Percentiles rank a stretch among this genome's conserved stretches.
Evolutionary conservation across 1,284 basidiomycete species (phyloP).

Genomic region (Rhodotorula sp.): DNA sequence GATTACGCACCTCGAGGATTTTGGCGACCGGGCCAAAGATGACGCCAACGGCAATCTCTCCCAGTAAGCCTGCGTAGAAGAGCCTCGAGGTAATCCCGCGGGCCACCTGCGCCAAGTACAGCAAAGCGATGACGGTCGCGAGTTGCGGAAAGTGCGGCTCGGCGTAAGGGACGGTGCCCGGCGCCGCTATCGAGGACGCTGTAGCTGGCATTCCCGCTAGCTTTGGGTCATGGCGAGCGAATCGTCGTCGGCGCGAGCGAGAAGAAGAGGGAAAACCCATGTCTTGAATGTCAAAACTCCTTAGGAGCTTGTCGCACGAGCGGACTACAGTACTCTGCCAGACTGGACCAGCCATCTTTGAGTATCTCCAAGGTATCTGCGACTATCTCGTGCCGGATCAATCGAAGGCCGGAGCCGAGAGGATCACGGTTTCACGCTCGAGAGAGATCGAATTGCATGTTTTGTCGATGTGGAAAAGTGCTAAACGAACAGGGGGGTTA

Average conservation of each 20-base stretch:
- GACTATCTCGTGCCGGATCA: too few species aligned
- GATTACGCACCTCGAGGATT: slow-evolving; percentile 46
- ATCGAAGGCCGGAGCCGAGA: too few species aligned
- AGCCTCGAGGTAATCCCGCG: slow-evolving; percentile 45
- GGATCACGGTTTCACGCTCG: background rate
- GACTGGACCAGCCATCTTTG: too few species aligned
- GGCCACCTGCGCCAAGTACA: slow-evolving; percentile 50
- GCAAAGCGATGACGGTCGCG: slow-evolving; percentile 49
- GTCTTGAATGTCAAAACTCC: background rate
- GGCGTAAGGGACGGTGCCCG: slow-evolving; percentile 42
- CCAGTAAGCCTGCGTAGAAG: slow-evolving; percentile 51
- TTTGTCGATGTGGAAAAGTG: background rate
- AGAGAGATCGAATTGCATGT: background rate
- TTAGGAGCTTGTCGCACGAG: too few species aligned
- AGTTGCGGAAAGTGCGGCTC: slow-evolving; percentile 47
- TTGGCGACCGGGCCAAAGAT: slow-evolving; percentile 56
- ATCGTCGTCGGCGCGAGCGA: background rate
- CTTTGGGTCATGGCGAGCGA: background rate
- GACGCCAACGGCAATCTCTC: slow-evolving; percentile 56
- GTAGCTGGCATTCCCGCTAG: background rate
- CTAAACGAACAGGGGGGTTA: background rate
- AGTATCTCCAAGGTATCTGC: too few species aligned
- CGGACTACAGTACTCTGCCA: too few species aligned
- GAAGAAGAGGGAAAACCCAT: background rate
- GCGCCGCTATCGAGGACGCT: background rate